Conservation (phyloP, 805 yeast genomes). For the Danielia oregonensis region DNA sequence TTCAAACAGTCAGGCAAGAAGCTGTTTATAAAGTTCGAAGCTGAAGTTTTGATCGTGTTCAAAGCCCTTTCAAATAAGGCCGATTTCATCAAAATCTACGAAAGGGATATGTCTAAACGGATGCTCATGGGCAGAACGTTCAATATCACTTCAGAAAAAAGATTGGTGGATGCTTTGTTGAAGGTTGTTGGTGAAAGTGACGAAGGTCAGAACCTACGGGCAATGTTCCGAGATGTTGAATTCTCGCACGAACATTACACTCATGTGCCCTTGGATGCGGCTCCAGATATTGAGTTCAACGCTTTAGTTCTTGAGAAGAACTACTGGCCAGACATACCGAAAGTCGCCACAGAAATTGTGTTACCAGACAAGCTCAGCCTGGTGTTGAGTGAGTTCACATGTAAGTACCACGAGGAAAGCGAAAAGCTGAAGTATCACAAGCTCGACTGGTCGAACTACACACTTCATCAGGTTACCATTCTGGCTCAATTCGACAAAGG, state of each 20-base stretch:
- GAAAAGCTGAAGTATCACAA: constrained; percentile 22
- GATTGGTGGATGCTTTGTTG: constrained; percentile 21
- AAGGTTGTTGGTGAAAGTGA: constrained; percentile 30
- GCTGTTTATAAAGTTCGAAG: constrained; percentile 15
- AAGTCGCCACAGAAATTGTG: constrained; percentile 14
- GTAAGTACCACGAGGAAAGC: constrained; percentile 16
- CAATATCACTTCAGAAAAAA: constrained; percentile 18
- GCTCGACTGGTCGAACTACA: constrained; percentile 40
- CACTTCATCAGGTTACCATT: constrained; percentile 39
- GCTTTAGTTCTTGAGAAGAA: constrained; percentile 32
- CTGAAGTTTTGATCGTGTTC: constrained; percentile 25
- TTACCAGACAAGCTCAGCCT: constrained; percentile 22
- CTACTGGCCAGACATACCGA: constrained; percentile 41
- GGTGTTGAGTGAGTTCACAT: constrained; percentile 20
- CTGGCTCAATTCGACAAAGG: constrained; percentile 28
- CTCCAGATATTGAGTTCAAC: constrained; percentile 19
- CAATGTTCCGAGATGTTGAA: constrained; percentile 34
- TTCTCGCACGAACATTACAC: constrained; percentile 17
- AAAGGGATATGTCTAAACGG: constrained; percentile 35
- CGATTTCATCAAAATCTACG: constrained; percentile 28
- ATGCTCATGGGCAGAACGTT: constrained; percentile 24
- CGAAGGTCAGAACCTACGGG: constrained; percentile 23
- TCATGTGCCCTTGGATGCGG: not conserved
- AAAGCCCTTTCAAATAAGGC: constrained; percentile 30
- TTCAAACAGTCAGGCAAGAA: constrained; percentile 18